Conservation (phyloP, 1,139 yeast genomes). For the Waltiozyma sp. region DNA sequence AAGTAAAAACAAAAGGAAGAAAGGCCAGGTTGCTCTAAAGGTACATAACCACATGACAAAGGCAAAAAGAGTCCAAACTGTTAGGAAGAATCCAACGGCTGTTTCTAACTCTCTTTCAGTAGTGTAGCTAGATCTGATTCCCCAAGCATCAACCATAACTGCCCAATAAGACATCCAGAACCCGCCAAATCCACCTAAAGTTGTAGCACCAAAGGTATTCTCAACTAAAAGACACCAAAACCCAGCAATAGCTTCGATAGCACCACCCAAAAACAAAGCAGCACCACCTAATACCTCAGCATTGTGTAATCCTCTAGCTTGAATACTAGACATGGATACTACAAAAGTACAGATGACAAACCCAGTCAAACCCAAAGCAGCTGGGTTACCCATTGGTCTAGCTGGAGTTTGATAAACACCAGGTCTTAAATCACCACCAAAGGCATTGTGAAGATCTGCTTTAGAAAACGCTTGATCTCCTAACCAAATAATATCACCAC, state of each 20-base stretch:
- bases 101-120: slow-evolving; percentile 32
- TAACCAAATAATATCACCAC: slow-evolving; percentile 27
- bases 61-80: slow-evolving; percentile 62
- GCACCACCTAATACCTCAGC: slow-evolving; percentile 37
- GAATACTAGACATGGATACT: slow-evolving; percentile 36
- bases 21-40: slow-evolving; percentile 53
- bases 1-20: slow-evolving; percentile 40
- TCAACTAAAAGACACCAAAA: slow-evolving; percentile 54
- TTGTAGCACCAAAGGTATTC: slow-evolving; percentile 56
- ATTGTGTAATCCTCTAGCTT: slow-evolving; percentile 40
- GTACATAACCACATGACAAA: slow-evolving; percentile 47
- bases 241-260: slow-evolving; percentile 54
- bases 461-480: slow-evolving; percentile 51
- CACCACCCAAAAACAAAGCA: slow-evolving; percentile 53
- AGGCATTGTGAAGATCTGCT: slow-evolving; percentile 40
- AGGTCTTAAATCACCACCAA: slow-evolving; percentile 39
- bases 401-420: slow-evolving; percentile 2
- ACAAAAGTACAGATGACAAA: slow-evolving; percentile 39
- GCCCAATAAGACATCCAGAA: slow-evolving; percentile 65
- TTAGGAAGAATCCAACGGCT: slow-evolving; percentile 47
- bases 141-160: slow-evolving; percentile 43
- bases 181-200: slow-evolving; percentile 62
- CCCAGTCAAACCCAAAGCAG: slow-evolving; percentile 49
- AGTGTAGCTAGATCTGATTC: slow-evolving; percentile 39
- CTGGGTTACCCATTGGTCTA: slow-evolving; percentile 39